These are phyloP conservation scores for Candida alai DNA, from an alignment of 805 yeast species.

Conservation along the genomic window DNA sequence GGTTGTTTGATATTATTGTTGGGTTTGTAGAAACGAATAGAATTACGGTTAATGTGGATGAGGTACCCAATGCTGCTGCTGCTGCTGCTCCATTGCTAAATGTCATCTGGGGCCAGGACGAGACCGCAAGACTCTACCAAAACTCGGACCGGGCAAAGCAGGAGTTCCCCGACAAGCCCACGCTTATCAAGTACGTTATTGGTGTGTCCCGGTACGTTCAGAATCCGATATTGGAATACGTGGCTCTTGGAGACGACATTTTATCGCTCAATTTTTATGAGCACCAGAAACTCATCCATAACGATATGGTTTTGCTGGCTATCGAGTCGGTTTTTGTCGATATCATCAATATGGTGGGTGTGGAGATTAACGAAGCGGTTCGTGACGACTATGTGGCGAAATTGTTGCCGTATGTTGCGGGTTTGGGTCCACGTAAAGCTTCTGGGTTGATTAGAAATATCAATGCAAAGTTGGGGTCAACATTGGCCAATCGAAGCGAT, in stretches of 20 bases:
- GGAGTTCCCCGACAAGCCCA: slow-evolving; percentile 83
- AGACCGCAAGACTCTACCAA: slow-evolving; percentile 86
- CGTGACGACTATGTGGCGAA: slow-evolving; percentile 69
- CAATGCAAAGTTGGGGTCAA: slow-evolving; percentile 59
- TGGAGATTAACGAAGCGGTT: slow-evolving; percentile 87
- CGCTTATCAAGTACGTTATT: slow-evolving; percentile 76
- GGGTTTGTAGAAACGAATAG: slow-evolving; percentile 56
- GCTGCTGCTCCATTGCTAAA: slow-evolving; percentile 53
- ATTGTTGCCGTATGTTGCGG: slow-evolving; percentile 74
- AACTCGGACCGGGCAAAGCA: slow-evolving; percentile 67
- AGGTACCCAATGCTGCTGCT: slow-evolving; percentile 22
- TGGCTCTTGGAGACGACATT: slow-evolving; percentile 73
- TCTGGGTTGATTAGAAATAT: slow-evolving; percentile 79
- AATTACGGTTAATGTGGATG: slow-evolving; percentile 49
- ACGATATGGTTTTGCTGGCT: slow-evolving; percentile 60
- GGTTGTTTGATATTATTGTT: slow-evolving; percentile 52
- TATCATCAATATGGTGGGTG: slow-evolving; percentile 85
- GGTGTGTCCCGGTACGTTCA: slow-evolving; percentile 90
- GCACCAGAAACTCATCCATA: slow-evolving; percentile 67
- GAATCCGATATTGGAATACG: slow-evolving; percentile 88
- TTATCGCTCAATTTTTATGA: slow-evolving; percentile 64
- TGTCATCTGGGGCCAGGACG: slow-evolving; percentile 84
- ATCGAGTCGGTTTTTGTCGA: slow-evolving; percentile 84
- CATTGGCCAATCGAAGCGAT: slow-evolving; percentile 66
- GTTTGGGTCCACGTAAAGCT: slow-evolving; percentile 95